These are phyloP conservation scores for Physcia stellaris DNA, from an alignment of 495 filamentous ascomycete genomes.

Conservation along the genomic window DNA sequence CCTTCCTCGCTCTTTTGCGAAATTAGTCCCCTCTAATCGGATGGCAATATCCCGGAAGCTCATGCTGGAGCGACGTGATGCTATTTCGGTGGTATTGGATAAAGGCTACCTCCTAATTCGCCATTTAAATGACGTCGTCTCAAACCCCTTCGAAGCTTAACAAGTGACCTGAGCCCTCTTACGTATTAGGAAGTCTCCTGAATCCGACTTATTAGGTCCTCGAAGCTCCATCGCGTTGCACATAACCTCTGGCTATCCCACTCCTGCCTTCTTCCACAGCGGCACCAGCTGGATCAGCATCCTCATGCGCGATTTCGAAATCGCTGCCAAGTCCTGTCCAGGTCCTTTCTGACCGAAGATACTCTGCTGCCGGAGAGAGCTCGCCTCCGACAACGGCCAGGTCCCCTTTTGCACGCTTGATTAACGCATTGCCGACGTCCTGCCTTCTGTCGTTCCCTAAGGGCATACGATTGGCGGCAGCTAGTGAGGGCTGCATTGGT, in stretches of 20 bases:
- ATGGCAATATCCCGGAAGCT: no score
- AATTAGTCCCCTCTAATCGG: no score
- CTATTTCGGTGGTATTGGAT: no score
- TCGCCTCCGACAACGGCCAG: conserved; percentile 65
- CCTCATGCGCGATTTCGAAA: conserved; percentile 53
- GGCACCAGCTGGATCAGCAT: conserved; percentile 34
- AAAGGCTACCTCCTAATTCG: no score
- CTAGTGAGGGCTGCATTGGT: conserved; percentile 44
- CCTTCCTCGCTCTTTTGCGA: no score
- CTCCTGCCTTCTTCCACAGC: conserved; percentile 69
- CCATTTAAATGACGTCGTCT: no score
- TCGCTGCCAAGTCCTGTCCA: conserved; percentile 92
- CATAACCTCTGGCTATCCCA: conserved; percentile 83
- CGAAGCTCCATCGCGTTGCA: background rate
- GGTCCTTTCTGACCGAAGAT: conserved; percentile 62
- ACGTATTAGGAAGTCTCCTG: no score
- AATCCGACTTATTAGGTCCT: no score
- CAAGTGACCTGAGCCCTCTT: no score
- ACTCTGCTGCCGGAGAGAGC: conserved; percentile 84
- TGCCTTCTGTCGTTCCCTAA: conserved; percentile 21
- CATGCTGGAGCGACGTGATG: no score
- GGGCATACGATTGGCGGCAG: background rate
- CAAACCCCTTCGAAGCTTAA: no score
- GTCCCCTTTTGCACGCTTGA: conserved; percentile 51
- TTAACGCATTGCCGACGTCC: conserved; percentile 30